These are phyloP conservation scores for Pholiota adiposa DNA, from an alignment of 1,284 basidiomycete genomes.

Conservation along the genomic window DNA sequence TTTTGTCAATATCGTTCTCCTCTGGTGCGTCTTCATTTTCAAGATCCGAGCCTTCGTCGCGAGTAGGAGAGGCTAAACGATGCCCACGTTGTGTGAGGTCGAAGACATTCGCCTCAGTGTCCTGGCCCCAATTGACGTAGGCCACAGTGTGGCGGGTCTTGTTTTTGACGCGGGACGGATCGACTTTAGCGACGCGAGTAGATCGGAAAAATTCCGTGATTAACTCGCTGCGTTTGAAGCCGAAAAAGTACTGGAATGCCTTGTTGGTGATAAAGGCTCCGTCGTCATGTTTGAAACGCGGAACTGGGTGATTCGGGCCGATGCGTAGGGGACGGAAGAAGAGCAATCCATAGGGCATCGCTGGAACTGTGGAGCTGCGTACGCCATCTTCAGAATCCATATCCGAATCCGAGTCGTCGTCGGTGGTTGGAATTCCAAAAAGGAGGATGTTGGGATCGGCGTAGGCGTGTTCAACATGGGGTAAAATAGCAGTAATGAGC, in stretches of 20 bases:
- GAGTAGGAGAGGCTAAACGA: not conserved
- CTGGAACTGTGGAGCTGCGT: not conserved
- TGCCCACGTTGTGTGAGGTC: not conserved
- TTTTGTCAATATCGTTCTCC: too few species aligned
- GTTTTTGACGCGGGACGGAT: not conserved
- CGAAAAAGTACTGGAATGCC: not conserved
- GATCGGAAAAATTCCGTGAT: not conserved
- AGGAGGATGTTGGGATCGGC: not conserved
- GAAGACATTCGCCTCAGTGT: not conserved
- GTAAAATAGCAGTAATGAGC: constrained; percentile 18
- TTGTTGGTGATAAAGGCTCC: not conserved
- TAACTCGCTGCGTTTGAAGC: not conserved
- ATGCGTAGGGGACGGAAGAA: not conserved
- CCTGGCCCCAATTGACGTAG: not conserved
- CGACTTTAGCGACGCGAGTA: not conserved
- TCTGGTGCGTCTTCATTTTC: too few species aligned
- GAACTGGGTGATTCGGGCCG: not conserved
- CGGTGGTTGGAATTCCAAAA: too few species aligned
- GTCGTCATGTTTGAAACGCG: not conserved
- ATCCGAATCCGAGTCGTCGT: too few species aligned
- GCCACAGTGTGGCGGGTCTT: not conserved
- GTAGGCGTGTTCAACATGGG: not conserved
- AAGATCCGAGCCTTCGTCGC: not conserved
- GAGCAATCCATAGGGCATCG: not conserved
- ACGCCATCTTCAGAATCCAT: too few species aligned